Conservation (phyloP, 306 rosid genomes). For the Fragaria iinumae region DNA sequence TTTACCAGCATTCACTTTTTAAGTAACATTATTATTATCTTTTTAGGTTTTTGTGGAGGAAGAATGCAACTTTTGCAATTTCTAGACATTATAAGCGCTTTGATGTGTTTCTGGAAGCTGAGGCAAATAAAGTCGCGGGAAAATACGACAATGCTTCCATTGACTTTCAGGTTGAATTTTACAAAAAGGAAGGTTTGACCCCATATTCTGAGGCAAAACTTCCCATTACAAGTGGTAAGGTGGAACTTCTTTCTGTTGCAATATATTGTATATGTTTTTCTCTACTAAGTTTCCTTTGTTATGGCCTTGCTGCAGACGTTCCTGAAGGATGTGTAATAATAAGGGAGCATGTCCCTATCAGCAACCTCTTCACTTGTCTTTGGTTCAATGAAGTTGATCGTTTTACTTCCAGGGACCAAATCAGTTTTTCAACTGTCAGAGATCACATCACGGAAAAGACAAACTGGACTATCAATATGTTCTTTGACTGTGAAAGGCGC, state of each 20-base stretch:
- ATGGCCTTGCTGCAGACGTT: conserved; percentile 70
- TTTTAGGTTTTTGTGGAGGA: conserved; percentile 95
- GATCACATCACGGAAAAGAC: conserved; percentile 61
- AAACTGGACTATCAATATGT: conserved; percentile 75
- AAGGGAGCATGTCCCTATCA: conserved; percentile 86
- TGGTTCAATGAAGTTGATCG: conserved; percentile 99
- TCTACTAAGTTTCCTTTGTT: conserved; percentile 25
- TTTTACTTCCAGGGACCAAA: conserved; percentile 92
- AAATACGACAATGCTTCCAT: conserved; percentile 84
- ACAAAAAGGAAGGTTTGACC: conserved; percentile 81
- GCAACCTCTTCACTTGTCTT: conserved; percentile 88
- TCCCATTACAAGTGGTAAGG: conserved; percentile 89
- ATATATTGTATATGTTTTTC: conserved; percentile 4
- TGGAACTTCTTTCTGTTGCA: conserved; percentile 26
- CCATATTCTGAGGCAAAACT: conserved; percentile 86
- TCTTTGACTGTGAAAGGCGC: conserved; percentile 89
- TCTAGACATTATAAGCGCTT: conserved; percentile 94
- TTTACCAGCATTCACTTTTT: conserved; percentile 1
- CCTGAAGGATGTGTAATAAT: conserved; percentile 95
- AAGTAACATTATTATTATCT: not conserved
- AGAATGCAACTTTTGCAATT: conserved; percentile 88
- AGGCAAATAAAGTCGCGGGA: conserved; percentile 93
- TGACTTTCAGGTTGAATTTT: conserved; percentile 82
- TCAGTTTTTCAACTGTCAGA: conserved; percentile 79
- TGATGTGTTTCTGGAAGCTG: conserved; percentile 89